These are phyloP conservation scores for Trichomonas tenax DNA, from an alignment of 208 protist species.

Conservation along the genomic window DNA sequence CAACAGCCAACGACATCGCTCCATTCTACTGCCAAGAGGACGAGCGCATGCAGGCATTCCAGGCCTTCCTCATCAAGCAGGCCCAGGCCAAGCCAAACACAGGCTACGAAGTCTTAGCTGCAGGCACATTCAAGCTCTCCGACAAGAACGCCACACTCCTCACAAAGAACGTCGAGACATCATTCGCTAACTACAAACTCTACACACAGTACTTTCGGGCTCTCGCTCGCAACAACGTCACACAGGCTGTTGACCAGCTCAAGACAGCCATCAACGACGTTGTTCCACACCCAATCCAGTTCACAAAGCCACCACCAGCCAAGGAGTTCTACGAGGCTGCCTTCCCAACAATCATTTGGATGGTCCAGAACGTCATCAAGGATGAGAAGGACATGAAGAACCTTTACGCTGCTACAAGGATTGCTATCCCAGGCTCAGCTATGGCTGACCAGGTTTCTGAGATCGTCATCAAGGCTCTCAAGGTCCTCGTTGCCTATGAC, in stretches of 20 bases:
- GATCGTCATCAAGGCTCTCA: neutral
- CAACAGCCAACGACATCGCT: neutral
- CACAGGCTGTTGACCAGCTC: neutral
- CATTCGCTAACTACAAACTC: neutral
- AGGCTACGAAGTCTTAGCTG: neutral
- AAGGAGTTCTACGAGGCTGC: neutral
- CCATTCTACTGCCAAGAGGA: neutral
- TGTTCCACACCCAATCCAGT: neutral
- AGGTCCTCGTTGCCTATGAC: neutral
- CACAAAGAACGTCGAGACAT: neutral
- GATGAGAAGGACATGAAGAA: neutral
- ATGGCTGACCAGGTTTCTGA: neutral
- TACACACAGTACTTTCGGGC: neutral
- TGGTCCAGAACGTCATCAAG: neutral
- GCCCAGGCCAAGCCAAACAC: neutral
- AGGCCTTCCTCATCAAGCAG: neutral
- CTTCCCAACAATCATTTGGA: neutral
- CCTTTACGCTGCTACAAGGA: neutral
- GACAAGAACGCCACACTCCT: neutral
- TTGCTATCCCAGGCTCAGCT: neutral
- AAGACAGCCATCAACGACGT: neutral
- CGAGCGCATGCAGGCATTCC: neutral
- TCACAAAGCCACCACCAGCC: neutral
- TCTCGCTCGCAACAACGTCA: neutral
- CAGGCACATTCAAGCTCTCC: neutral